Evolutionary conservation across 345 rosid species (phyloP).

Genomic region (Isatis tinctoria): DNA sequence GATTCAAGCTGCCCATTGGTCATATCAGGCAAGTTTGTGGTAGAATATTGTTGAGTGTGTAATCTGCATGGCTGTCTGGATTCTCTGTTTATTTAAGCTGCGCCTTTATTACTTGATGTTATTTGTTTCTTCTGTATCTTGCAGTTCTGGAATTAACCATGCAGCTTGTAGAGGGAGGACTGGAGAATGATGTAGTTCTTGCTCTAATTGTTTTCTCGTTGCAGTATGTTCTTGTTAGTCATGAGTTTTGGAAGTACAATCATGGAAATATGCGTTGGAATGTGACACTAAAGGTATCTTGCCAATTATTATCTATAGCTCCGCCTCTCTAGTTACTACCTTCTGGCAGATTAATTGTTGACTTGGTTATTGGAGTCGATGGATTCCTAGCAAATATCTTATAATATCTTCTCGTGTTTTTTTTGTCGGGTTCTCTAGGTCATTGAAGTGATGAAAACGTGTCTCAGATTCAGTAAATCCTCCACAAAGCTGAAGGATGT

Average conservation of each 20-base stretch:
- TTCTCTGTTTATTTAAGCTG: conserved; percentile 5
- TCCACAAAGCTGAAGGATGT: conserved; percentile 51
- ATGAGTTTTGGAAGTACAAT: conserved; percentile 83
- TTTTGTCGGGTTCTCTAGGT: conserved; percentile 40
- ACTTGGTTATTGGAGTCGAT: conserved; percentile 11
- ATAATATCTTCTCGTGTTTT: neutral
- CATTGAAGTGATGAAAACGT: conserved; percentile 65
- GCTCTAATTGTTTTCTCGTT: conserved; percentile 69
- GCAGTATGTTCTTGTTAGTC: conserved; percentile 77
- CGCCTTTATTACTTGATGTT: conserved; percentile 7
- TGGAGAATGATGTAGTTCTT: conserved; percentile 60
- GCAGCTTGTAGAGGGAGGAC: conserved; percentile 72
- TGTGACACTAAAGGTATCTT: conserved; percentile 67
- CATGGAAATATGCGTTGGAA: conserved; percentile 65
- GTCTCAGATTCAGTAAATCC: conserved; percentile 48
- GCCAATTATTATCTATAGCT: neutral
- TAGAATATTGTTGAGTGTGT: neutral
- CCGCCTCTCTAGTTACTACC: neutral
- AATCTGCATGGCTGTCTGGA: conserved; percentile 6
- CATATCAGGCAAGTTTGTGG: conserved; percentile 65
- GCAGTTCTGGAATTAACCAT: conserved; percentile 82
- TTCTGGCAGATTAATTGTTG: neutral
- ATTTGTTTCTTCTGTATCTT: conserved; percentile 28
- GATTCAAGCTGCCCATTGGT: conserved; percentile 57
- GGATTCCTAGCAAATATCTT: neutral